A percentile compares a stretch with the other conserved stretches of the same genome.
These are phyloP conservation scores for Lotmaria passim DNA, from an alignment of 208 protist species.

Conservation along the genomic window DNA sequence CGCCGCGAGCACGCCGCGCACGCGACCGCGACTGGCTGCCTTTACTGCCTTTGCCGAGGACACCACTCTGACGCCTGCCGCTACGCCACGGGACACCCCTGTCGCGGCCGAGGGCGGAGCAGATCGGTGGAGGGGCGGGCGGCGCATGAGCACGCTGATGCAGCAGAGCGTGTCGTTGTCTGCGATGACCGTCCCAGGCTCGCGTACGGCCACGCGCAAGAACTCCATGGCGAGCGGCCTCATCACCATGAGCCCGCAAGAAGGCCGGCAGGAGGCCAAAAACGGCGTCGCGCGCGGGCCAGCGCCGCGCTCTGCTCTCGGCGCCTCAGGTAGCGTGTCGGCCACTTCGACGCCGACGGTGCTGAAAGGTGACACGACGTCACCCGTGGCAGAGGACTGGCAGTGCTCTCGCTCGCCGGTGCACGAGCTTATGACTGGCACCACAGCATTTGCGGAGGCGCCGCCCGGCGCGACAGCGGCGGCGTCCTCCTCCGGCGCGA, in stretches of 20 bases:
- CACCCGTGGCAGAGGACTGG: background rate
- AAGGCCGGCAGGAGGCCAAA: background rate
- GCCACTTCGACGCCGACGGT: constrained; percentile 24
- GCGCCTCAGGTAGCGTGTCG: constrained; percentile 29
- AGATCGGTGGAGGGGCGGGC: background rate
- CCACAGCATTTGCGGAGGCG: constrained; percentile 2
- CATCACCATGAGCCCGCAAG: background rate
- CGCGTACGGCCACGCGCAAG: constrained; percentile 9
- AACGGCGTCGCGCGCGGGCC: constrained; percentile 8
- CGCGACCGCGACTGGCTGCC: constrained; percentile 23
- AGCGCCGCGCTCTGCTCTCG: constrained; percentile 20
- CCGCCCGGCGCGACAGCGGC: background rate
- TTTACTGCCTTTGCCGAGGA: constrained; percentile 31
- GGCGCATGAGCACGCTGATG: background rate
- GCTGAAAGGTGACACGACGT: background rate
- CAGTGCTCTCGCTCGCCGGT: background rate
- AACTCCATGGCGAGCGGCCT: constrained; percentile 16
- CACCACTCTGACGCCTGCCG: constrained; percentile 4
- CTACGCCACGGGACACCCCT: constrained; percentile 12
- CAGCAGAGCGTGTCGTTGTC: constrained; percentile 19
- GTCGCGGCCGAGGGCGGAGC: background rate
- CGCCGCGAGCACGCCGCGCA: constrained; percentile 4
- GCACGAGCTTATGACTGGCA: background rate
- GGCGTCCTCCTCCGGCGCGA: background rate
- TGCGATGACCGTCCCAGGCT: constrained; percentile 5